These are phyloP conservation scores for Cardamine occulta DNA, from an alignment of 345 rosid species.

Conservation along the genomic window DNA sequence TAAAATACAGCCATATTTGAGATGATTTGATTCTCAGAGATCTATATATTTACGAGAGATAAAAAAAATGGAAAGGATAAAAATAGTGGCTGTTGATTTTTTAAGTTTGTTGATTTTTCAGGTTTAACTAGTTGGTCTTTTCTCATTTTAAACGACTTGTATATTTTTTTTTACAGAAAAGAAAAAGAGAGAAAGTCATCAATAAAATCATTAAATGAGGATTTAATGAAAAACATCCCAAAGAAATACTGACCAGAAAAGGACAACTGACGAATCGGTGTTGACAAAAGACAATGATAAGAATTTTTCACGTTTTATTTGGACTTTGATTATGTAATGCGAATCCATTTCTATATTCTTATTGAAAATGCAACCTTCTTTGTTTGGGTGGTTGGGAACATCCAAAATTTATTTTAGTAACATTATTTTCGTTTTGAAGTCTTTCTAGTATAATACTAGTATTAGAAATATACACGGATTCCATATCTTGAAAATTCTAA, in stretches of 20 bases:
- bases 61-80: constrained; percentile 5
- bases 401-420: background rate
- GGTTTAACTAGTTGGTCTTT: background rate
- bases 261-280: background rate
- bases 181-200: background rate
- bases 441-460: background rate
- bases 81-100: background rate
- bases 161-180: background rate
- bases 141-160: background rate
- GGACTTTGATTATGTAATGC: constrained; percentile 4
- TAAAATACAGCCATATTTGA: constrained; percentile 14
- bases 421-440: background rate
- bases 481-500: background rate
- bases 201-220: background rate
- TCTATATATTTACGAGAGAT: background rate
- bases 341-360: background rate
- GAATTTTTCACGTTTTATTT: constrained; percentile 29
- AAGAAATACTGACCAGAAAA: background rate
- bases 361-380: constrained; percentile 14
- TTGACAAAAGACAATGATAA: constrained; percentile 3
- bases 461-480: background rate
- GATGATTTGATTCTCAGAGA: background rate
- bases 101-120: constrained; percentile 3
- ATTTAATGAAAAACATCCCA: background rate
- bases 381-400: constrained; percentile 3